Evolutionary conservation across 1,139 yeast species (phyloP).

Genomic region (Entelexis sorbosivorans): DNA sequence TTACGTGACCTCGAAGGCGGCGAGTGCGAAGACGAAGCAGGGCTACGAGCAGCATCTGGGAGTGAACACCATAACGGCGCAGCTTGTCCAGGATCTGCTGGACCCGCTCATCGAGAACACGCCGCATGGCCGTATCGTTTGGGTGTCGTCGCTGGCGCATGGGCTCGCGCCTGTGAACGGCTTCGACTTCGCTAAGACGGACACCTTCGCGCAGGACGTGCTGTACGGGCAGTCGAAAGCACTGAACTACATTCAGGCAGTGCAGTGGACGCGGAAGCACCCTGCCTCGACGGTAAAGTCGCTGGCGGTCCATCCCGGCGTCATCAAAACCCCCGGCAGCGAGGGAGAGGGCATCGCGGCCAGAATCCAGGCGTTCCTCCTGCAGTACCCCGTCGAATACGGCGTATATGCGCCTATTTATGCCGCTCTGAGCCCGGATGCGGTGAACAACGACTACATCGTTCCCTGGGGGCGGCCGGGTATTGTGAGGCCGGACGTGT

Average conservation of each 20-base stretch:
- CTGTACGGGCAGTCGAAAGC: slow-evolving; percentile 43
- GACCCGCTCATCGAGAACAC: slow-evolving; percentile 35
- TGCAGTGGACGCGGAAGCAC: slow-evolving; percentile 35
- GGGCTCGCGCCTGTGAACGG: slow-evolving; percentile 27
- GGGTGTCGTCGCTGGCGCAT: slow-evolving; percentile 40
- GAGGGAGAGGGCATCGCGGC: slow-evolving; percentile 25
- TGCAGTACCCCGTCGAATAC: slow-evolving; percentile 25
- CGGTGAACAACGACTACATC: slow-evolving; percentile 28
- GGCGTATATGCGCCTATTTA: slow-evolving; percentile 39
- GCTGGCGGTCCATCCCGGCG: slow-evolving; percentile 40
- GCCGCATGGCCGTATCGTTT: slow-evolving; percentile 34
- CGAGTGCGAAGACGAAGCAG: slow-evolving; percentile 36
- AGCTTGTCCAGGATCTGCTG: slow-evolving; percentile 38
- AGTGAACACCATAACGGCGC: slow-evolving; percentile 44
- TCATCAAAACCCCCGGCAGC: slow-evolving; percentile 35
- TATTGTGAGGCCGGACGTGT: slow-evolving; percentile 28
- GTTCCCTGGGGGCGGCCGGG: slow-evolving; percentile 33
- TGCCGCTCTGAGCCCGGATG: slow-evolving; percentile 37
- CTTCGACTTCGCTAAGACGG: slow-evolving; percentile 7
- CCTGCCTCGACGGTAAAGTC: slow-evolving; percentile 32
- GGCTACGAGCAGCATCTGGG: slow-evolving; percentile 44
- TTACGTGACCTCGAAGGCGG: slow-evolving; percentile 38
- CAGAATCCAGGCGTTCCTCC: slow-evolving; percentile 26
- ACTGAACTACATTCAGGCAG: slow-evolving; percentile 35
- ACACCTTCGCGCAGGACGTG: background rate